A percentile compares a stretch with the other conserved stretches of the same genome.
phyloP scores from a whole-genome alignment of 805 yeast genomes.

The Pichia californica region DNA sequence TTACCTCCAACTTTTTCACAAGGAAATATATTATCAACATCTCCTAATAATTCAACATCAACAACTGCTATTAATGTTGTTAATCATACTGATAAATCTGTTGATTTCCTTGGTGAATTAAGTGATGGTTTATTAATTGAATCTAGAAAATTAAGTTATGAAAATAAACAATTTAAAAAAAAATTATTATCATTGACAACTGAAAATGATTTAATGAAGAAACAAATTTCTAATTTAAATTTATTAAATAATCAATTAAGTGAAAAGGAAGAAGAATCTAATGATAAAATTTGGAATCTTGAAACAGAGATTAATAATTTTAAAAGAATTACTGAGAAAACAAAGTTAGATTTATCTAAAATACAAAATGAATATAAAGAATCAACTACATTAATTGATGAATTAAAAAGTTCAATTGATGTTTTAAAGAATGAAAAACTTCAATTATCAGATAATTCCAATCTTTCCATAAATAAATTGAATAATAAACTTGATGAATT shows the following conservation, averaged over 20 bases:
- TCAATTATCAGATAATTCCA: constrained; percentile 35
- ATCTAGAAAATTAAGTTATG: constrained; percentile 63
- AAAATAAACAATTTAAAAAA: constrained; percentile 43
- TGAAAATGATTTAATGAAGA: constrained; percentile 35
- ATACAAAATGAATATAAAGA: constrained; percentile 31
- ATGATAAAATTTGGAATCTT: constrained; percentile 66
- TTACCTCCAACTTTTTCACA: constrained; percentile 16
- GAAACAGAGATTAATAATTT: constrained; percentile 41
- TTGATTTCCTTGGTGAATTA: constrained; percentile 65
- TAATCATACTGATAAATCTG: constrained; percentile 37
- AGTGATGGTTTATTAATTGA: constrained; percentile 66
- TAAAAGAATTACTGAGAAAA: constrained; percentile 36
- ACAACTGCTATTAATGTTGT: neutral
- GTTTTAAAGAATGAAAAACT: constrained; percentile 34
- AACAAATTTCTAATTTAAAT: constrained; percentile 31
- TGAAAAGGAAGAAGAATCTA: constrained; percentile 41
- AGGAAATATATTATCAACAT: neutral
- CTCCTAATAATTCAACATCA: constrained; percentile 1
- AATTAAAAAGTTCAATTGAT: constrained; percentile 44
- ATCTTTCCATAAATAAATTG: constrained; percentile 31
- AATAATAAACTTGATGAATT: constrained; percentile 41
- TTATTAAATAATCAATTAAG: constrained; percentile 28
- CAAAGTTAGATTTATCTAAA: constrained; percentile 31
- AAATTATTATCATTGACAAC: constrained; percentile 36
- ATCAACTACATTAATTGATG: constrained; percentile 20